Base-by-base conservation (phyloP, 768 basidiomycete species). In the Cystofilobasidium ferigula region DNA sequence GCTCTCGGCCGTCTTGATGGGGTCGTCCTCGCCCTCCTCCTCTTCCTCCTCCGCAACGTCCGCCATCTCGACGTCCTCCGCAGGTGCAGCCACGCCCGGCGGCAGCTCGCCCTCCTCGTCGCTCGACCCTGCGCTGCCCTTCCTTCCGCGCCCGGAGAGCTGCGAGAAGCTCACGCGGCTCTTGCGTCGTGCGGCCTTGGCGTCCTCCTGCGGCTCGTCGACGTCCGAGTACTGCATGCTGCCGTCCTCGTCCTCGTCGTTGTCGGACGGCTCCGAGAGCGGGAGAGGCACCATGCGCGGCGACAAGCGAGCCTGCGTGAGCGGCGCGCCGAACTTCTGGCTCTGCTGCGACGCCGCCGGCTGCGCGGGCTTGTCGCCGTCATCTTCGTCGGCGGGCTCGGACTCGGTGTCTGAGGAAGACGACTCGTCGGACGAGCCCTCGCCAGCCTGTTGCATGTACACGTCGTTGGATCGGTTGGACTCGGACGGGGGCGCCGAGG, bases 391-490 rank as follows among this genome's bases (percentile, higher is more conserved):
- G 14, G 34, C 40, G 48, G 48, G 6, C 51, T 63, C 51, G 36
- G 38, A 28, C 36, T 42, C 24, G 51, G 28, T 36, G 14, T 40
- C 48, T 2, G 48, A 40, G 34, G 48, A 38, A 24, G 35, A 54
- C 35, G 62, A 63, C 10, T 53, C 62, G 24, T 63, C 62, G 5
- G 48, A 53, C 18, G 62, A 63, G 6, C 62, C 62, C 53, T 63
- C 62, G 36, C 62, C 62, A 3, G 62, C 51, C 12, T 51, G 54
- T 26, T 63, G 62, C 53, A 54, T 51, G 51, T 63, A 63, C 26
- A 63, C 62, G 38, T 63, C 62, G 51, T 54, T 54, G 4, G 51
- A 54, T 8, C 51, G 51, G 51, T 54, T 54, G 18, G 51, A 54
- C 30, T 54, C 51, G 28, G 28, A 30, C 51, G 51, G 51, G 18